Evolutionary conservation across 2,329 filamentous ascomycete genomes (phyloP).

Genomic region (Microdochium trichocladiopsis): DNA sequence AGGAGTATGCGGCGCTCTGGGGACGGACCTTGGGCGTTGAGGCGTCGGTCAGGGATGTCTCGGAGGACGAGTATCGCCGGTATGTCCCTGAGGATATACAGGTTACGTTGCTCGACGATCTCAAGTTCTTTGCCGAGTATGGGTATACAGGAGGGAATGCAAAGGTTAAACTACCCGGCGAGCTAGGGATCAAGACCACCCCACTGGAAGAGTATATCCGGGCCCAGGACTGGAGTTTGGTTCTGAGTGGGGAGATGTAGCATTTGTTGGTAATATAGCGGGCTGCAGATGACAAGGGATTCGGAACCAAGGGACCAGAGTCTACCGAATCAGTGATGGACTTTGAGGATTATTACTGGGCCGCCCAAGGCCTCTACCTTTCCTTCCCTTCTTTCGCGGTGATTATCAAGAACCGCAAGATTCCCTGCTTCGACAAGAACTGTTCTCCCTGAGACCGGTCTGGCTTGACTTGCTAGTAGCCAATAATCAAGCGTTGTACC

Average conservation of each 20-base stretch:
- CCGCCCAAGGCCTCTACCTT: too few species aligned
- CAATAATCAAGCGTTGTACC: too few species aligned
- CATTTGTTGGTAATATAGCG: too few species aligned
- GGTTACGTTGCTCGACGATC: slow-evolving; percentile 3
- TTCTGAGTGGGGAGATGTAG: neutral
- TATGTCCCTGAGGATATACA: slow-evolving; percentile 3
- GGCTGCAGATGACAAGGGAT: too few species aligned
- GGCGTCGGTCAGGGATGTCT: slow-evolving; percentile 3
- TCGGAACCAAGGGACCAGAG: too few species aligned
- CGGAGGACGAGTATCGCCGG: slow-evolving; percentile 4
- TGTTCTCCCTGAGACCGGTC: too few species aligned
- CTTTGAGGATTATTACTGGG: too few species aligned
- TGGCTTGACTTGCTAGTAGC: too few species aligned
- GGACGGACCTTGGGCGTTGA: slow-evolving; percentile 5
- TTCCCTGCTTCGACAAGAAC: too few species aligned
- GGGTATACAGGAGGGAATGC: slow-evolving; percentile 8
- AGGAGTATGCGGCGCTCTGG: slow-evolving; percentile 6
- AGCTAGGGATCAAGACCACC: slow-evolving; percentile 6
- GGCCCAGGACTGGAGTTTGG: slow-evolving; percentile 8
- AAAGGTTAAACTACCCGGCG: slow-evolving; percentile 2
- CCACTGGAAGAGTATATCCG: slow-evolving; percentile 7
- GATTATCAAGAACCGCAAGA: too few species aligned
- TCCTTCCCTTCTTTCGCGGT: too few species aligned
- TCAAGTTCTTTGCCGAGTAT: slow-evolving; percentile 7
- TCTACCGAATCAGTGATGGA: too few species aligned